Evolutionary conservation across 73 alveolate genomes (phyloP).

Genomic region (Chromera velia): DNA sequence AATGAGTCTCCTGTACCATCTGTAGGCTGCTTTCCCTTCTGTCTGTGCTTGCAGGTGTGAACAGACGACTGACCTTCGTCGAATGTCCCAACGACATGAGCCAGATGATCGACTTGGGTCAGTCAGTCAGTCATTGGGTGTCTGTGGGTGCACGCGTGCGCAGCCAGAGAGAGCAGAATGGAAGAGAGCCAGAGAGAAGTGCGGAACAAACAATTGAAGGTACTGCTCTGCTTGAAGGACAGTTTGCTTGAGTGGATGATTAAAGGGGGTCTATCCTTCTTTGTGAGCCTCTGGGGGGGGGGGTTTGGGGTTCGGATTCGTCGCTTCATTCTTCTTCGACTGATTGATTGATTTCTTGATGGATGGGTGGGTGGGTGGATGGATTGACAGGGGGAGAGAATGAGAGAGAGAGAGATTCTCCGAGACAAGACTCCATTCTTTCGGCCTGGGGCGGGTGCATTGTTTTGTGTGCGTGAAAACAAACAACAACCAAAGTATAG

Average conservation of each 20-base stretch:
- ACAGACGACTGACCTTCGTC: slow-evolving; percentile 78
- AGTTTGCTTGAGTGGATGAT: neutral
- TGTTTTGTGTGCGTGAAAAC: too few species aligned
- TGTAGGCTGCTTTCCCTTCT: neutral
- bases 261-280: neutral
- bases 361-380: too few species aligned
- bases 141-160: slow-evolving; percentile 19
- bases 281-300: neutral
- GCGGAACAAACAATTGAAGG: neutral
- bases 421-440: too few species aligned
- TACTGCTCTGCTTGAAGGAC: neutral
- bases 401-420: too few species aligned
- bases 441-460: too few species aligned
- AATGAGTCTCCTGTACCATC: neutral
- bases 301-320: too few species aligned
- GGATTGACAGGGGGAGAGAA: too few species aligned
- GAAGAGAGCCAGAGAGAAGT: neutral
- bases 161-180: neutral
- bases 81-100: slow-evolving; percentile 97
- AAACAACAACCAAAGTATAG: neutral
- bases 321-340: too few species aligned
- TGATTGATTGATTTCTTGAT: too few species aligned
- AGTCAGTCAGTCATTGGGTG: slow-evolving; percentile 90
- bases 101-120: slow-evolving; percentile 94
- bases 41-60: slow-evolving; percentile 39